Base-by-base conservation (phyloP, 2,329 filamentous ascomycete genomes). In the Fusarium subglutinans region DNA sequence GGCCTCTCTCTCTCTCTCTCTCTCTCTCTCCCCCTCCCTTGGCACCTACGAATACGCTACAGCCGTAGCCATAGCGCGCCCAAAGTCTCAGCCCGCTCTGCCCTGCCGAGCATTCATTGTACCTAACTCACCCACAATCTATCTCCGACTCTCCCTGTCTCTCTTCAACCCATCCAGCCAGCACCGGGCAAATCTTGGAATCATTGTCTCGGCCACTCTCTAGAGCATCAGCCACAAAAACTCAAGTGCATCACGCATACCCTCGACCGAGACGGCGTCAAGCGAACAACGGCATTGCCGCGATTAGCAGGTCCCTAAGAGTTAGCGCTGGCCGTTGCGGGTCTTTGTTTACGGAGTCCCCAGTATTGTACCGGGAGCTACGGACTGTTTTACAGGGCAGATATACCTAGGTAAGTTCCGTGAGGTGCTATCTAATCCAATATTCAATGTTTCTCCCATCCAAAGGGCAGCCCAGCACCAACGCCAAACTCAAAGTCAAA, bases 281-380 rank as follows among this genome's bases (percentile, higher is more conserved):
- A 43, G 67, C 76, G 66, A 66, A 77, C 75, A 74, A 77, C 76
- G 76, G 75, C 74, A 75, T 70, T 76, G 66, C 76, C 77, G 76
- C 74, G 68, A 78, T 74, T 78, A 78, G 74, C 54, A 70, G 58
- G 63, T 71, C 56, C 57, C 69, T 73, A 63, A 65, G 30, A 68
- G 41, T 63, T 78, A 77, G 77, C 67, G 75, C 74, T 74, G 63
- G 69, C 51, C 55, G 63, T 63, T 71, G 75, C 75, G 76, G 76
- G 76, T 76, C 76, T 69, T 75, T 60, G 68, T 58, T 60, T 75
- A 70, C 67, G 41, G 67, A 70, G 58, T 70, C 59, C 53, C 63
- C 58, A 64, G 61, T 70, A 62, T 73, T 72, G 63, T 60, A 72
- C 76, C 76, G 73, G 76, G 73, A 77, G 70, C 76, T 77, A 78